Base-by-base conservation (phyloP, 305 asterid genomes). In the Rubia balearica region DNA sequence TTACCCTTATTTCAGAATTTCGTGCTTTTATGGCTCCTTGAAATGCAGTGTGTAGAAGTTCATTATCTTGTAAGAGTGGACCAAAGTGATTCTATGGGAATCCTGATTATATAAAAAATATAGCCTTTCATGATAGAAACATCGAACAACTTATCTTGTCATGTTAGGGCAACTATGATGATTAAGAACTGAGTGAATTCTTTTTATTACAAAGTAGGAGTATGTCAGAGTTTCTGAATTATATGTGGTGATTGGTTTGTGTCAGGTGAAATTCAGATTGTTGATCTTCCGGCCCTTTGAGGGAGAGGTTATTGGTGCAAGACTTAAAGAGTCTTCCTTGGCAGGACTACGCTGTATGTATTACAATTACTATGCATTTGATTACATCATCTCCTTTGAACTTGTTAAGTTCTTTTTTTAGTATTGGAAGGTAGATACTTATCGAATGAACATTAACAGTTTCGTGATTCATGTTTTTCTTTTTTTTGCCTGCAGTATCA, bases 271-370 rank as follows among this genome's bases (percentile, higher is more conserved):
- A 73, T 93, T 93, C 81, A 89, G 94, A 72, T 60, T 93, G 80
- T 83, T 90, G 46, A 82, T 90, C 84, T 90, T 93, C 81, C 90
- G 96, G 68, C 96, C 96, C 41, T 93, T 79, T 78, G 89, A 77
- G 66, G 98, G 98, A 72, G 96, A 93, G 78, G 83, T 93, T 73
- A 86, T 93, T 76, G 77, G 84, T 7, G 96, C 90, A 51, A 87
- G 79, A 42, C 88, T 93, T 14, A 85, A 77, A 78, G 96, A 87
- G 72, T 93, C 97, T 21, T 83, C 85, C 3, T 70, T 68, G 10
- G 75, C 82, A 38, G 98, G 98, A 70, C 77, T 93, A 56, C 90
- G 83, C 65, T 85, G 98, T 93, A 90, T 61, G 94, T 19, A 7
- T 33, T 48, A 16, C 4, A 30, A 68, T 13, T 46, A 27, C 59